phyloP scores from a whole-genome alignment of 176 grass and related monocot species.

The Juncus inflexus region DNA sequence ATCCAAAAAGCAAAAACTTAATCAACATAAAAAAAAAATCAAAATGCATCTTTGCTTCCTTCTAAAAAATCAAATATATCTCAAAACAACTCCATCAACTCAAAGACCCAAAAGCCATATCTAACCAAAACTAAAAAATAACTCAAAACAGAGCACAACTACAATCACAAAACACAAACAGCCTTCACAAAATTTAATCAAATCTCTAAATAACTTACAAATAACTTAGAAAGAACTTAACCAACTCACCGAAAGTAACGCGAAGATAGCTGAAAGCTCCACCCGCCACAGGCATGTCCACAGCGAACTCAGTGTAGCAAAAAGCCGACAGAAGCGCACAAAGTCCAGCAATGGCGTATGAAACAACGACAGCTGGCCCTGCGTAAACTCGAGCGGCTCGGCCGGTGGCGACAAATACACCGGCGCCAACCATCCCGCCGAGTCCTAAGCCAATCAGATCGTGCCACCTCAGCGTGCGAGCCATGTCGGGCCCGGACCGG shows the following conservation, averaged over 20 bases:
- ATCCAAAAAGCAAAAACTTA: not conserved
- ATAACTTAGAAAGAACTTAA: not conserved
- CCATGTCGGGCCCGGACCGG: slow-evolving; percentile 70
- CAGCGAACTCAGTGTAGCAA: slow-evolving; percentile 96
- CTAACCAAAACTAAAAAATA: too few relatives aligned
- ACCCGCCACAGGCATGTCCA: slow-evolving; percentile 89
- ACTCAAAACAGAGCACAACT: not conserved
- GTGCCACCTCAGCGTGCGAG: slow-evolving; percentile 65
- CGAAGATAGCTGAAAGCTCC: slow-evolving; percentile 57
- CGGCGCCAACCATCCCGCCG: slow-evolving; percentile 47
- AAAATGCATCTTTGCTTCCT: not conserved
- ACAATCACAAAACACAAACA: slow-evolving; percentile 5
- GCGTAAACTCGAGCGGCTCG: slow-evolving; percentile 26
- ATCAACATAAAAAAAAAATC: not conserved
- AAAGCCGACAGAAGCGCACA: slow-evolving; percentile 93
- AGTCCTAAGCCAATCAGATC: slow-evolving; percentile 75
- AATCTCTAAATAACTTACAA: not conserved
- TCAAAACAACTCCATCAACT: too few relatives aligned
- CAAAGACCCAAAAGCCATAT: not conserved
- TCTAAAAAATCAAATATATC: too few relatives aligned
- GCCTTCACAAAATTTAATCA: not conserved
- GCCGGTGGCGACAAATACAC: slow-evolving; percentile 42
- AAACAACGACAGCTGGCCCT: slow-evolving; percentile 38
- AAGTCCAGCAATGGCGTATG: slow-evolving; percentile 88
- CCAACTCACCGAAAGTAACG: slow-evolving; percentile 66